A percentile compares a stretch with the other conserved stretches of the same genome.
phyloP scores from a whole-genome alignment of 2,329 filamentous ascomycete species.

The Pleoardoris graminearum region DNA sequence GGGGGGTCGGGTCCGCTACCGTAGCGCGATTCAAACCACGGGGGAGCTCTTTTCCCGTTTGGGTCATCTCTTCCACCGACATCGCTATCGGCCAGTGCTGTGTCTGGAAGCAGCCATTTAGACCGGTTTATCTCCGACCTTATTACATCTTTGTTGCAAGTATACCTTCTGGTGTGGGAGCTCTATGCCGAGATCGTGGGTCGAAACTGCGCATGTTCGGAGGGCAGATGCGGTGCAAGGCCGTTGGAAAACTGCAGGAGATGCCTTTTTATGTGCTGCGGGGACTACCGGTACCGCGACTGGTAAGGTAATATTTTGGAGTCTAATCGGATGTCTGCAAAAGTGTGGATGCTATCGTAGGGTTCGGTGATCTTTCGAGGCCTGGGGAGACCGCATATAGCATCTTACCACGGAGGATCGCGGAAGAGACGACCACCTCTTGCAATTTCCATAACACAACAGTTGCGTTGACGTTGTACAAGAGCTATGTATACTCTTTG shows the following conservation, averaged over 20 bases:
- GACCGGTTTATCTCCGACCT: neutral
- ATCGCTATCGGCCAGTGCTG: constrained; percentile 5
- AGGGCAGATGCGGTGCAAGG: neutral
- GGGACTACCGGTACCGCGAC: too few relatives aligned
- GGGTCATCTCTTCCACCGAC: constrained; percentile 12
- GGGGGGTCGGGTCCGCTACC: neutral
- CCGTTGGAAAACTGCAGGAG: constrained; percentile 5
- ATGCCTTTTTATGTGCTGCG: neutral
- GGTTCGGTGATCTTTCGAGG: too few relatives aligned
- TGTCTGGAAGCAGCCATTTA: neutral
- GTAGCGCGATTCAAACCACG: neutral
- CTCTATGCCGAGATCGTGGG: too few relatives aligned
- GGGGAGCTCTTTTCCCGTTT: constrained; percentile 17
- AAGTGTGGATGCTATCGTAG: too few relatives aligned
- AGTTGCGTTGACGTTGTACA: too few relatives aligned
- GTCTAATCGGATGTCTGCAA: too few relatives aligned
- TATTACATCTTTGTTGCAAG: neutral
- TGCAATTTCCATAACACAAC: too few relatives aligned
- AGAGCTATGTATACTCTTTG: too few relatives aligned
- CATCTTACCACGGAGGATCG: too few relatives aligned
- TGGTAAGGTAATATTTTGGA: too few relatives aligned
- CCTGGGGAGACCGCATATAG: too few relatives aligned
- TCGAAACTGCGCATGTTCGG: neutral
- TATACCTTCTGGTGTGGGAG: neutral
- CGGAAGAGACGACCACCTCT: too few relatives aligned